Base-by-base conservation (phyloP, 1,284 basidiomycete genomes). In the Ustilago hordei region DNA sequence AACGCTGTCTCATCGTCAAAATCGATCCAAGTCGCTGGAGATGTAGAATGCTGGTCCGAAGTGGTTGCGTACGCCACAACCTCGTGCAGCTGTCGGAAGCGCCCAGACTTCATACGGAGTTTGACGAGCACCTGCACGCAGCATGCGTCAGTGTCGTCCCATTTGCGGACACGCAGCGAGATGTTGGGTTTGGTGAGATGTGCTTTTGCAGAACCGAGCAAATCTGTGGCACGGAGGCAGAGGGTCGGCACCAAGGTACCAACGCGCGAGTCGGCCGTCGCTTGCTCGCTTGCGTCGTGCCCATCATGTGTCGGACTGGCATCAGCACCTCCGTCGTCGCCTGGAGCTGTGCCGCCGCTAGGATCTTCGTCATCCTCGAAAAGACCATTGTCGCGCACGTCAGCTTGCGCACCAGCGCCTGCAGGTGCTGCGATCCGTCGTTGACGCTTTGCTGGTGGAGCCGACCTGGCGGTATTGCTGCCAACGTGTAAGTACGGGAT, bases 131-230 rank as follows among this genome's bases (percentile, higher is more conserved):
- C 57, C 75, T 86, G 57, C 43, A 88, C 89, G 74, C 88, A 87
- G 56, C 91, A 91, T 69, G 90, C 90, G 70, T 91, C 90, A 53
- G 91, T 91, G 35, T 92, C 92, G 93, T 94, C 95, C 94, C 95
- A 96, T 78, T 94, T 92, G 32, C 93, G 89, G 5, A 95, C 92
- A 70, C 93, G 92, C 60, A 97, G 91, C 50, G 92, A 92, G 59
- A 96, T 93, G 83, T 94, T 95, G 7, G 92, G 92, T 91, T 94
- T 93, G 8, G 93, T 93, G 4, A 93, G 93, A 81, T 78, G 64
- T 23, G 94, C 93, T n/a, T 91, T 92, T 2, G 93, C 92, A 3
- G 92, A 91, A 1, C 92, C 92, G 34, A 95, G 88, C 55, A 96
- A 91, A 74, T 94, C 91, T 23, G 90, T 88, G 0, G 94, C 92